Base-by-base conservation (phyloP, 164 flowering plant species). In the Kalanchoe fedtschenkoi region DNA sequence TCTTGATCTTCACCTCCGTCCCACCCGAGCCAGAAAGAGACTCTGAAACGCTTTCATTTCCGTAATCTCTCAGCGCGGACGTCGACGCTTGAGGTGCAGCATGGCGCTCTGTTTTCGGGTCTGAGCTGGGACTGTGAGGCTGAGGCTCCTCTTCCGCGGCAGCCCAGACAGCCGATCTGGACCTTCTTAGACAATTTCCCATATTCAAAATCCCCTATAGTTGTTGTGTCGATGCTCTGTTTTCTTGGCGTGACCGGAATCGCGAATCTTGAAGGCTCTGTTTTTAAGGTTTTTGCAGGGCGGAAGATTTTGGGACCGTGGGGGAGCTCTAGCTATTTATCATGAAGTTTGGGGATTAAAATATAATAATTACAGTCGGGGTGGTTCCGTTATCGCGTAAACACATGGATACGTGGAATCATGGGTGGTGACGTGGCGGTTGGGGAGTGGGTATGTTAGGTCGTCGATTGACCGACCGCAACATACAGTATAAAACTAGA, bases 381-480 rank as follows among this genome's bases (percentile, higher is more conserved):
- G 21, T n/a, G 22, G 22, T 44, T 44, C 21, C 5, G 26, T 44
- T 44, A 19, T 44, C 51, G 51, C 51, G 51, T 44, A 4, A n/a
- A 19, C 2, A 44, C 10, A 44, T n/a, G 6, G 51, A 19, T 7
- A 44, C 26, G 22, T 44, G 5, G 24, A 26, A 44, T 44, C 21
- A 44, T 44, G 51, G 51, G 51, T 44, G 51, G 51, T 44, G 51
- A 44, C 51, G 51, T 44, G 51, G 51, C 51, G 51, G 9, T 44
- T 22, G 5, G 51, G 5, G 22, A 44, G 24, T 44, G 24, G 51
- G 0, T 26, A n/a, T 19, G 51, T 7, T 44, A 5, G 51, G 51
- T 44, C 51, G 5, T 8, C 51, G n/a, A n/a, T n/a, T 44, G 51
- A 44, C 51, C 51, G 21, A 44, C n/a, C n/a, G n/a, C n/a, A n/a